Evolutionary conservation across 768 basidiomycete species (phyloP).

Genomic region (Suillus subalutaceus): DNA sequence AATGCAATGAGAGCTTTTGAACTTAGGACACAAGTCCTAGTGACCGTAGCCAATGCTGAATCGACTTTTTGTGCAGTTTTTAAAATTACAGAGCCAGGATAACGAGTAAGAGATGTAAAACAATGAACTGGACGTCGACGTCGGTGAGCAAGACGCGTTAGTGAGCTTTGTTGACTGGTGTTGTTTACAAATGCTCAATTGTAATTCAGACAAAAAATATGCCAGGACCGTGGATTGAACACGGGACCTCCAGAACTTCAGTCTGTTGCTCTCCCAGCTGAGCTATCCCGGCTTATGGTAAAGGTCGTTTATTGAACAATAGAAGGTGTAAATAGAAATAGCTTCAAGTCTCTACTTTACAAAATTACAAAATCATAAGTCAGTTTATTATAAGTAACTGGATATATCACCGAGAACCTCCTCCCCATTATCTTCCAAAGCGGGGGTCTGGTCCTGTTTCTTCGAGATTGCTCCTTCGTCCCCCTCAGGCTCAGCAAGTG

Average conservation of each 20-base stretch:
- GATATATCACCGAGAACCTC: conserved; percentile 35
- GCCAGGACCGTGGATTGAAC: conserved; percentile 61
- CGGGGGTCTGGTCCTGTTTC: conserved; percentile 24
- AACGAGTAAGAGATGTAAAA: conserved; percentile 20
- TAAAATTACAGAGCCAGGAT: conserved; percentile 1
- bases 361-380: conserved; percentile 9
- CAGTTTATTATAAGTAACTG: conserved; percentile 12
- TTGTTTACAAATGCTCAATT: conserved; percentile 15
- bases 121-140: conserved; percentile 21
- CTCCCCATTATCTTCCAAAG: conserved; percentile 33
- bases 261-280: conserved; percentile 79
- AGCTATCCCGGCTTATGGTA: conserved; percentile 56
- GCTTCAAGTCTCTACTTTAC: conserved; percentile 14
- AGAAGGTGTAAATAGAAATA: not conserved
- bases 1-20: conserved; percentile 9
- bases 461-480: not conserved
- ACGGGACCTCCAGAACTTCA: conserved; percentile 62
- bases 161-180: conserved; percentile 33
- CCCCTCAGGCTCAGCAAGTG: conserved; percentile 31
- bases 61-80: not conserved
- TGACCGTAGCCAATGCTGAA: not conserved
- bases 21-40: not conserved
- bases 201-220: conserved; percentile 23
- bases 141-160: conserved; percentile 22
- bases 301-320: not conserved